Base-by-base conservation (phyloP, 1,284 basidiomycete species). In the Ustilago esculenta region DNA sequence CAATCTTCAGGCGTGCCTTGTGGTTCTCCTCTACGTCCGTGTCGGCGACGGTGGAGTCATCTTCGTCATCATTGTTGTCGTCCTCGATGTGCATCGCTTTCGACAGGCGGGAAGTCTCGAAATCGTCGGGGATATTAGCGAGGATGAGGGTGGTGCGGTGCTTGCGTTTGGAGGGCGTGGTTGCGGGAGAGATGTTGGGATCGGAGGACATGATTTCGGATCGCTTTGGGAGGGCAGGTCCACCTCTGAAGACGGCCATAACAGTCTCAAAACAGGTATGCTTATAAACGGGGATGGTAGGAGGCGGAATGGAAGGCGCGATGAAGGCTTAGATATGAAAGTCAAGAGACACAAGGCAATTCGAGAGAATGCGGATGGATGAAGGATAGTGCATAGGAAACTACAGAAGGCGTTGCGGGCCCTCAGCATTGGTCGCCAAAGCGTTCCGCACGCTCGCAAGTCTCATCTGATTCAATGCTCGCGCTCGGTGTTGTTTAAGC, bases 141-240 rank as follows among this genome's bases (percentile, higher is more conserved):
- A 66, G 63, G 8, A 64, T 30, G 7, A 21, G 2, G 3, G 60
- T 57, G 32, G 45, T 44, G 23, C 40, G 48, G 14, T 23, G 54
- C 35, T 36, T 41, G 18, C 49, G 49, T 21, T 57, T 54, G 45
- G 18, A 9, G 11, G 46, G 34, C 1, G n/a, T 33, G 2, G 24
- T 23, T 15, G 36, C 6, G 12, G 42, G n/a, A 17, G 18, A 0
- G 33, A 25, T 23, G 39, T 27, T n/a, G 21, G 27, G 15, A 30
- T 11, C 12, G 12, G n/a, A 11, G 10, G 34, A 29, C 34, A 44
- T 44, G 20, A 18, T 36, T 3, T 46, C 27, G 11, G 48, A 17
- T 10, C 60, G 48, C 34, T 63, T 56, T 1, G 60, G 53, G 3
- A 63, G 49, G 8, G 60, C 48, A 14, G 60, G 60, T 17, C 52